Base-by-base conservation (phyloP, 805 yeast species). In the Blastobotrys muscicola region DNA sequence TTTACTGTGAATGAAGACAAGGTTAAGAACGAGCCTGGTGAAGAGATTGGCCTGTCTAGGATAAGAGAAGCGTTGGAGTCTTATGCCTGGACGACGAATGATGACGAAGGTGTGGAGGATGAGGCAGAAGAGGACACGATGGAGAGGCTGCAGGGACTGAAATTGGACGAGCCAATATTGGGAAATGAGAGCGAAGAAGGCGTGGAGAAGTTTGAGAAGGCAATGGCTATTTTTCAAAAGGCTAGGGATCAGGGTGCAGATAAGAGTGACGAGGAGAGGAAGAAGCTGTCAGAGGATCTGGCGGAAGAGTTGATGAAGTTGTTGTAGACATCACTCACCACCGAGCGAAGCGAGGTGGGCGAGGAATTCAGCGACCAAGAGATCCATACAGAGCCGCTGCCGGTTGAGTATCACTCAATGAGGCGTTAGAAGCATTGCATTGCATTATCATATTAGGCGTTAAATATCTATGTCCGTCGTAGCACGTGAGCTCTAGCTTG, bases 231-330 rank as follows among this genome's bases (percentile, higher is more conserved):
- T 33, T 29, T 41, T 33, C 42, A 44, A 36, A 44, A 32, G 5
- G 62, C 63, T 3, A 45, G 57, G 14, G 37, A 50, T 41, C 43
- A 44, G 11, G 52, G 48, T 32, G 13, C 45, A 8, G 42, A 52
- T 4, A 49, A 58, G 51, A 41, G 55, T 4, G 43, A 54, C 4
- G 62, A 59, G 13, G 62, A 64, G 44, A 54, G 64, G 29, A 44
- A 33, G 39, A 51, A 53, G 26, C 51, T 63, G 35, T 65, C 65
- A 2, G 61, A 60, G 26, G 49, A 55, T 11, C 45, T 64, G 10
- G 66, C 67, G 1, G 58, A 44, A 11, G 59, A 61, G 43, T 51
- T 63, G 7, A 42, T 60, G 14, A 13, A 12, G 3, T 8, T 38
- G 9, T 5, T 36, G 7, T 36, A 36, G 15, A n/a, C n/a, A n/a